These are phyloP conservation scores for Hyphodiscus sp. DNA, from an alignment of 2,329 filamentous ascomycete genomes.

Conservation along the genomic window DNA sequence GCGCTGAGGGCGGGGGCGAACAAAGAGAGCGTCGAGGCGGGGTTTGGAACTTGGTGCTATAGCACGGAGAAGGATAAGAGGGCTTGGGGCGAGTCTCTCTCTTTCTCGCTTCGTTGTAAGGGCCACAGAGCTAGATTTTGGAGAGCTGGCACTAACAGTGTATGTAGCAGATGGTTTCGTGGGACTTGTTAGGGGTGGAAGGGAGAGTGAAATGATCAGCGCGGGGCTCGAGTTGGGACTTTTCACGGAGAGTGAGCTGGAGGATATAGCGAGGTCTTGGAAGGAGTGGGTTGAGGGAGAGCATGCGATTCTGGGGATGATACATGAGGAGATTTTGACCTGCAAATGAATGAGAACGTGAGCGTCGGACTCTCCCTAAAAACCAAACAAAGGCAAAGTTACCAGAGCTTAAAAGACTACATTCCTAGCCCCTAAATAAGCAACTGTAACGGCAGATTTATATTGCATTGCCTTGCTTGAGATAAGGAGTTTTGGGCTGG, in stretches of 20 bases:
- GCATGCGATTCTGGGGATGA: conserved; percentile 22
- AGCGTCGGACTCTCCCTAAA: no score
- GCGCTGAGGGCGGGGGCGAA: conserved; percentile 24
- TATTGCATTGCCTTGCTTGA: no score
- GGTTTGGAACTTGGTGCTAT: conserved; percentile 17
- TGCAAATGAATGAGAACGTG: no score
- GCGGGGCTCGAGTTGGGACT: conserved; percentile 17
- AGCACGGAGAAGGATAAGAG: conserved; percentile 9
- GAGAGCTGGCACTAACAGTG: conserved; percentile 16
- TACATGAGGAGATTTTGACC: conserved; percentile 24
- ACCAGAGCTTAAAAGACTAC: no score
- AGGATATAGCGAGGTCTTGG: conserved; percentile 25
- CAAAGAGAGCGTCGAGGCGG: conserved; percentile 12
- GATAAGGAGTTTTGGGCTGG: no score
- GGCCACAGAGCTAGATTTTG: no score
- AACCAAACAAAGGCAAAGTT: no score
- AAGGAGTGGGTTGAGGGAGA: conserved; percentile 23
- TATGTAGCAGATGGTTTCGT: conserved; percentile 19
- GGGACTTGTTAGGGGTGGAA: conserved; percentile 18
- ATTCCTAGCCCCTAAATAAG: no score
- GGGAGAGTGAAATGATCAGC: conserved; percentile 18
- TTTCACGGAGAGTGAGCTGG: conserved; percentile 19
- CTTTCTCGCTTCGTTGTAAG: not conserved
- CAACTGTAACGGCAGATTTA: no score
- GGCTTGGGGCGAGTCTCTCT: no score